phyloP scores from a whole-genome alignment of 2,329 filamentous ascomycete species.

The Verticillium albo-atrum region DNA sequence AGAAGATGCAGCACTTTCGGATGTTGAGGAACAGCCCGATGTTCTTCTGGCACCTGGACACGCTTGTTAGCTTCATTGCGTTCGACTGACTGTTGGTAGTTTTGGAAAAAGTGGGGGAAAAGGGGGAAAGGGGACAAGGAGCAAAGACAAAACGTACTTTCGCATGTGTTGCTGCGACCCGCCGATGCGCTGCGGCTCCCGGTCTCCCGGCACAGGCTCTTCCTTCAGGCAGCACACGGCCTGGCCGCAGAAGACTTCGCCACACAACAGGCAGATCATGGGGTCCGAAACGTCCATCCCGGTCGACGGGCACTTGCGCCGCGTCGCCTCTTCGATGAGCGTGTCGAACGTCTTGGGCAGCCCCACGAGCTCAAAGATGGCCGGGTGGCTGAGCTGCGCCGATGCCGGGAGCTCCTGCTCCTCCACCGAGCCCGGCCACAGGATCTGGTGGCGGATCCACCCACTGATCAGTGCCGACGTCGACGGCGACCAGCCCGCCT shows the following conservation, averaged over 20 bases:
- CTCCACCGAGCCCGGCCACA: slow-evolving; percentile 23
- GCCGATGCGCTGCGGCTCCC: slow-evolving; percentile 53
- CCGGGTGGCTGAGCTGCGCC: slow-evolving; percentile 68
- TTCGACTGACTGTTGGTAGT: too few relatives aligned
- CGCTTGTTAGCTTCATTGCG: slow-evolving; percentile 16
- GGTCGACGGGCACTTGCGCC: slow-evolving; percentile 77
- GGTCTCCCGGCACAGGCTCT: slow-evolving; percentile 37
- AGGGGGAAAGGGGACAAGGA: neutral
- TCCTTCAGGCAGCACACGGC: slow-evolving; percentile 81
- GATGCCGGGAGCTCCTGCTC: slow-evolving; percentile 27
- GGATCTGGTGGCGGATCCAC: slow-evolving; percentile 68
- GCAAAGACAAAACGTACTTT: slow-evolving; percentile 53
- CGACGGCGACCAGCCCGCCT: slow-evolving; percentile 45
- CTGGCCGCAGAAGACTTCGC: slow-evolving; percentile 94
- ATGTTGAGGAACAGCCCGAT: slow-evolving; percentile 96
- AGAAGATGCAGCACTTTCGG: slow-evolving; percentile 88
- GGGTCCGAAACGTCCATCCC: slow-evolving; percentile 90
- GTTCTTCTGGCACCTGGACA: slow-evolving; percentile 72
- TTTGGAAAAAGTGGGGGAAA: too few relatives aligned
- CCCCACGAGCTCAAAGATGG: slow-evolving; percentile 90
- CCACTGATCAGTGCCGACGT: slow-evolving; percentile 48
- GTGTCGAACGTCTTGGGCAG: slow-evolving; percentile 89
- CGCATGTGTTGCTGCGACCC: slow-evolving; percentile 88
- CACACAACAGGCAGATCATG: slow-evolving; percentile 89
- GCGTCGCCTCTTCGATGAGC: slow-evolving; percentile 87